A percentile compares a stretch with the other conserved stretches of the same genome.
phyloP scores from a whole-genome alignment of 2,329 filamentous ascomycete genomes.

The Tolypocladium cylindrosporum region DNA sequence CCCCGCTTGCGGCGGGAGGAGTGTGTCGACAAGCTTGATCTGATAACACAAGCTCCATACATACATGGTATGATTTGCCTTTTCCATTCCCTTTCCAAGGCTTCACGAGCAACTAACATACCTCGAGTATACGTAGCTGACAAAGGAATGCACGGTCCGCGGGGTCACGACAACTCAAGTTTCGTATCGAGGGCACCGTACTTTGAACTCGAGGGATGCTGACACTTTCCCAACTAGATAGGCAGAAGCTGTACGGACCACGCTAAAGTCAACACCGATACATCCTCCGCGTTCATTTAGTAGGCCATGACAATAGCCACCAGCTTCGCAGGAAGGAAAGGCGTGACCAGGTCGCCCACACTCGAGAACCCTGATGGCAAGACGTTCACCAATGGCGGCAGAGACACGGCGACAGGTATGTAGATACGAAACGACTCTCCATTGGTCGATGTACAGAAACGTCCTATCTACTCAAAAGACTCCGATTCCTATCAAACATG shows the following conservation, averaged over 20 bases:
- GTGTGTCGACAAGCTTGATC: neutral
- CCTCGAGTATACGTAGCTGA: neutral
- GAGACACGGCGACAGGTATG: neutral
- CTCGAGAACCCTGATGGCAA: neutral
- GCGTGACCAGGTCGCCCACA: neutral
- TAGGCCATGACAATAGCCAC: too few relatives aligned
- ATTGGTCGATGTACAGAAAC: constrained; percentile 31
- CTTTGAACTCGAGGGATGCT: neutral
- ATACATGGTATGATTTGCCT: neutral
- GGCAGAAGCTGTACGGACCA: neutral
- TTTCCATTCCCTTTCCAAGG: neutral
- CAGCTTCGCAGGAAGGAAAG: too few relatives aligned
- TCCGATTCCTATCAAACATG: constrained; percentile 23
- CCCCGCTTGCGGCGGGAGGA: neutral
- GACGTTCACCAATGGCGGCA: neutral
- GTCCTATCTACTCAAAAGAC: constrained; percentile 31
- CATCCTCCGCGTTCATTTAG: too few relatives aligned
- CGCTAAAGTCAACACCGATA: too few relatives aligned
- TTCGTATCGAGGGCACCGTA: neutral
- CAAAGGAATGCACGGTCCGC: neutral
- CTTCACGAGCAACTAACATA: neutral
- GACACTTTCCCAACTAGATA: neutral
- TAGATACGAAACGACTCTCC: constrained; percentile 19
- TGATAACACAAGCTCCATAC: neutral
- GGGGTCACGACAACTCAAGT: neutral